Base-by-base conservation (phyloP, 2,329 filamentous ascomycete genomes). In the Penicillium sp. region DNA sequence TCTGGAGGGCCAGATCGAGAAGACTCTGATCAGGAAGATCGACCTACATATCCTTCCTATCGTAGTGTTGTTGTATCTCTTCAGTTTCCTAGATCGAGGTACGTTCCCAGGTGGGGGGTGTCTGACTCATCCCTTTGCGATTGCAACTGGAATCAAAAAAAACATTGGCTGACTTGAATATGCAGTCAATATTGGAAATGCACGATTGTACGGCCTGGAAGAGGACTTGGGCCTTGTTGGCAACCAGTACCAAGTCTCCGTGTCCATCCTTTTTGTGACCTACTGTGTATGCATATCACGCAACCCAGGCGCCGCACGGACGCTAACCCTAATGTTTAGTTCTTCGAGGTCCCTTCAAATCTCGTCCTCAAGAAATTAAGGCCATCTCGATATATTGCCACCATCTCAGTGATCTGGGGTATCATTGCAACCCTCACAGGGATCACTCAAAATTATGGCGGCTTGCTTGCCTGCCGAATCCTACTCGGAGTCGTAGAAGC, bases 121-220 rank as follows among this genome's bases (percentile, higher is more conserved):
- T 7, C 49, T 58, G 37, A 42, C 37, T 46, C 48, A 52, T 43
- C n/a, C 31, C 31, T 49, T 34, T 34, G 29, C 29, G n/a, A 18
- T 54, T 32, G 13, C 47, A 35, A 45, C 44, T 34, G 8, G 2
- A 35, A 34, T 29, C 6, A 2, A 37, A 18, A 40, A 31, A 18
- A 40, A 31, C 22, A 52, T 38, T 22, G 31, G 38, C 57, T 58
- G 37, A 26, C n/a, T 42, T 31, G 24, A 18, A 55, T 38, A 45
- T 52, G 65, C 64, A 72, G 86, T 89, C 51, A 90, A 90, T 67
- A 90, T 91, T 60, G 86, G 86, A 51, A 89, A 89, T 74, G 87
- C 87, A 16, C 79, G 82, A 5, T 77, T 89, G 4, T 88, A 88
- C 63, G 79, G 81, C 1, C 64, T 91, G 47, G 83, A 88, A 69